These are phyloP conservation scores for Phytophthora cryptogea DNA, from an alignment of 352 stramenopile genomes.

Conservation along the genomic window DNA sequence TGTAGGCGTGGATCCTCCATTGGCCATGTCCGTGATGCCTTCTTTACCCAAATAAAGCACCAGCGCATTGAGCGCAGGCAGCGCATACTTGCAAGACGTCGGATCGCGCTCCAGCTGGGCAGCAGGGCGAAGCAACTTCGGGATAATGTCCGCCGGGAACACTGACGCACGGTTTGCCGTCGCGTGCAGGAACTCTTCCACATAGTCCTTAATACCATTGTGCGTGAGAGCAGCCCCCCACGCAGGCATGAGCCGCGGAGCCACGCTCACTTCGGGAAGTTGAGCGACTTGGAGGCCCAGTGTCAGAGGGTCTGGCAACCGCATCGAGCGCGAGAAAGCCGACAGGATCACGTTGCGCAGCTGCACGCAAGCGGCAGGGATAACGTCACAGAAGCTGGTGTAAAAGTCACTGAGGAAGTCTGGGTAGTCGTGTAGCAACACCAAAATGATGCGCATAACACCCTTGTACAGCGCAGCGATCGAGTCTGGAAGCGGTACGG, in stretches of 20 bases:
- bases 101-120: conserved; percentile 74
- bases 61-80: conserved; percentile 94
- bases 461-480: conserved; percentile 98
- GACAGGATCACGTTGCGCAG: conserved; percentile 98
- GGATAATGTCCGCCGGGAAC: conserved; percentile 79
- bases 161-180: conserved; percentile 89
- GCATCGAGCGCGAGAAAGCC: conserved; percentile 97
- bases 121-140: conserved; percentile 68
- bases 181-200: conserved; percentile 96
- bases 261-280: conserved; percentile 95
- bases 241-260: conserved; percentile 94
- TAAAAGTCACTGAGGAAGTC: conserved; percentile 99
- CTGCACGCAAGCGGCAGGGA: conserved; percentile 97
- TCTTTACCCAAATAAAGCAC: conserved; percentile 88
- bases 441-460: conserved; percentile 96
- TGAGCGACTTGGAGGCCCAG: conserved; percentile 97
- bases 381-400: conserved; percentile 98
- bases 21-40: conserved; percentile 82
- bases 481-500: conserved; percentile 80
- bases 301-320: conserved; percentile 97
- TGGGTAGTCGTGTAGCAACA: conserved; percentile 99
- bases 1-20: conserved; percentile 23
- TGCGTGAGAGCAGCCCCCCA: conserved; percentile 93
- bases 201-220: conserved; percentile 91
- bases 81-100: conserved; percentile 81